Base-by-base conservation (phyloP, 371 early-diverging fungal species). In the Dinochytrium kinnereticum region DNA sequence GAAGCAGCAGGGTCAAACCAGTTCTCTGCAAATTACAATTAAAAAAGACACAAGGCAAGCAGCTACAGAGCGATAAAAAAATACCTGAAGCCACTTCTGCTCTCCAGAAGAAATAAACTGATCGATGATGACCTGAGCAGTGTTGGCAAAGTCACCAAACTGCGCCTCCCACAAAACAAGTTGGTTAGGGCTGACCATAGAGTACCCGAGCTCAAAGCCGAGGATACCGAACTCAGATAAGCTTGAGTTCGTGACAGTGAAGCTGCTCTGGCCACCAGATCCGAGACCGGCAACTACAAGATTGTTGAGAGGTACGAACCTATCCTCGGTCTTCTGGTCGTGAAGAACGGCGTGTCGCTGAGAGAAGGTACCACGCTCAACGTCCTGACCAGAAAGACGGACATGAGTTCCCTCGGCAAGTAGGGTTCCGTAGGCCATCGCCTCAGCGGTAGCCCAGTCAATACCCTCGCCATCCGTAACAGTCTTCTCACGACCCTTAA, bases 391-490 rank as follows among this genome's bases (percentile, higher is more conserved):
- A 69, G 93, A 91, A 24, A 96, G 82, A 34, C 98, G 93, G 64
- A 97, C 93, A 55, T 96, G 95, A 76, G 91, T 70, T 69, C 81
- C 95, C 74, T 97, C 94, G 39, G 87, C 75, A 34, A 98, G 79
- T 30, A 98, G 81, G 0, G 93, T 89, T 0, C 97, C 98, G 82
- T 95, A 93, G 0, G 98, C 98, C 28, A 98, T 80, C 0, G 94
- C 94, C 80, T 98, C 98, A 1, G 94, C 96, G 0, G 97, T 97
- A 1, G 98, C 97, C 98, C 98, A 98, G 79, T 98, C 98, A 15
- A 98, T 81, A 7, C 84, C 82, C 28, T 81, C 85, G 0, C 93
- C 94, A n/a, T 89, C 82, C 10, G 85, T 84, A 19, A 95, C 72
- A 64, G 89, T 90, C 69, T 88, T 83, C 51, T 92, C 75, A 15